Evolutionary conservation across 1,284 basidiomycete species (phyloP), one percentile per base, ranked within the genome.

Genomic region (Moniliophthora roreri): DNA sequence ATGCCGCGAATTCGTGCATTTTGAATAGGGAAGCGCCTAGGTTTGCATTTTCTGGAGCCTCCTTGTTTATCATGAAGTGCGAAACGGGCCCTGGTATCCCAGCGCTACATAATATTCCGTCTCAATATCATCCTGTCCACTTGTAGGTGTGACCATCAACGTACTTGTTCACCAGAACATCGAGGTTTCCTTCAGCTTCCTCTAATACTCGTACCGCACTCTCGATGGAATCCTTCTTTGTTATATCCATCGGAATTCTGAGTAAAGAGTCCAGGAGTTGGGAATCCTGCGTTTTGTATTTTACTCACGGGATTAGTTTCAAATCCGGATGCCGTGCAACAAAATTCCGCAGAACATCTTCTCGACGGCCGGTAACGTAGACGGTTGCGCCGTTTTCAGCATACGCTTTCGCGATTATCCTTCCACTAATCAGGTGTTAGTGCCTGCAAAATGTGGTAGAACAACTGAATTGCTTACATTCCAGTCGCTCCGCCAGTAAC

Each of bases 311-410:
- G 18, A 52, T 36, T 3, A 50, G 26, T n/a, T 28, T 34, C 23
- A 26, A 15, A 24, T 26, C 18, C 21, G 18, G 35, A 23, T 34
- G 24, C 10, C 16, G 23, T 2, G 58, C 59, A 7, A 70, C 68
- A 16, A 68, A 65, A 44, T 66, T 71, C 51, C 75, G 66, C 10
- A 79, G 65, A 2, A 74, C 69, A 18, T 74, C 69, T 53, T 64
- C 63, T 32, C 77, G 66, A 37, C 78, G 64, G 4, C 75, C 73
- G 1, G 67, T 69, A 54, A 84, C 79, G 63, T 83, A 84, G 7
- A 84, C 81, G 53, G 73, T 77, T n/a, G 80, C 81, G 18, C 80
- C 80, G 52, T 80, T 80, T 16, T 69, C 69, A 6, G 77, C 77
- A 18, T 83, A 48, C 11, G 37, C 23, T 26, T 24, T 44, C 23